These are phyloP conservation scores for Myxozyma neglecta DNA, from an alignment of 805 yeast species.

Conservation along the genomic window DNA sequence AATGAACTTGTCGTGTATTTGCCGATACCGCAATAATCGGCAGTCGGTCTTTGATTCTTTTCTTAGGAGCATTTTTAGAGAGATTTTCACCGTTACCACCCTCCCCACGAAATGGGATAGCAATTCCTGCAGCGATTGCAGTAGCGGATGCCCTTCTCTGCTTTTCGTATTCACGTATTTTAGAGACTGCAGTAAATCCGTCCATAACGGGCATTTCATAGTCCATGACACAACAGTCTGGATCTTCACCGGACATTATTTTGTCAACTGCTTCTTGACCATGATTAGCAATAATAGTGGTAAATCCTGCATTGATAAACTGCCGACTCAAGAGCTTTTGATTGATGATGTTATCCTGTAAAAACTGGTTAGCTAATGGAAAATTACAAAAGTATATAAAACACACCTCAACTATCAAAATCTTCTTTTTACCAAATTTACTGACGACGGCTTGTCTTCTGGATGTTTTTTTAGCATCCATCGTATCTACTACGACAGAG, in stretches of 20 bases:
- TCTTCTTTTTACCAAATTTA: constrained; percentile 37
- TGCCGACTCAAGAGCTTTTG: constrained; percentile 91
- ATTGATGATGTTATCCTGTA: constrained; percentile 83
- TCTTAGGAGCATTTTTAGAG: neutral
- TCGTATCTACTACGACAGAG: too few relatives aligned
- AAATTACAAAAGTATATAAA: neutral
- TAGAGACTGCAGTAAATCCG: constrained; percentile 36
- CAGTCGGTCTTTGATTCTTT: constrained; percentile 7
- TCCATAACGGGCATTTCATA: constrained; percentile 35
- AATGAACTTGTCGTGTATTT: constrained; percentile 29
- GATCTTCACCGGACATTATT: constrained; percentile 15
- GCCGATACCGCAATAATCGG: constrained; percentile 34
- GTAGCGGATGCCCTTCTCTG: neutral
- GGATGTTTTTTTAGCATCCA: neutral
- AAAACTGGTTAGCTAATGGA: neutral
- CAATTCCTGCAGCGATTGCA: neutral
- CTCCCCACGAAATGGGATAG: neutral
- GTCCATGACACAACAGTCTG: constrained; percentile 32
- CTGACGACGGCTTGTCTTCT: neutral
- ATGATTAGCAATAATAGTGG: constrained; percentile 78
- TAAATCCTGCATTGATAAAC: constrained; percentile 79
- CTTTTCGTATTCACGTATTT: constrained; percentile 29
- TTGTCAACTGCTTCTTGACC: constrained; percentile 82
- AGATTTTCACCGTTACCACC: neutral
- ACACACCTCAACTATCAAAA: constrained; percentile 71